Evolutionary conservation across 257 asterid genomes (phyloP).

Genomic region (Eustoma russellianum): DNA sequence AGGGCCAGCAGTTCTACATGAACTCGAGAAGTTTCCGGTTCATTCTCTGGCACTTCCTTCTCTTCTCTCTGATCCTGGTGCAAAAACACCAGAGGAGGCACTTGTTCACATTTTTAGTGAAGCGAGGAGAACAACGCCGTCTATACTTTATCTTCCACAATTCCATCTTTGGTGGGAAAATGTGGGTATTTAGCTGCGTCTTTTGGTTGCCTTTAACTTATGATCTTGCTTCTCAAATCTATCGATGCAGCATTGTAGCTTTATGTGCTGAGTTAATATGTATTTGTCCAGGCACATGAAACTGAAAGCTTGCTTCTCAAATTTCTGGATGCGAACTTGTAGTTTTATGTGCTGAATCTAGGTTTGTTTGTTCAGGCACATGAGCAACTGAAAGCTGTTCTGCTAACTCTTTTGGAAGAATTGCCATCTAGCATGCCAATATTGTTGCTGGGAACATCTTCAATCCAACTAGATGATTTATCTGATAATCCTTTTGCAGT

Average conservation of each 20-base stretch:
- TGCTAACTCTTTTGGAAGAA: slow-evolving; percentile 77
- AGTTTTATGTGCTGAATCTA: too few species aligned
- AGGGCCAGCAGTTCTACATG: slow-evolving; percentile 95
- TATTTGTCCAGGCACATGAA: slow-evolving; percentile 70
- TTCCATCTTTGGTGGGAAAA: slow-evolving; percentile 99
- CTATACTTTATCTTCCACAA: slow-evolving; percentile 84
- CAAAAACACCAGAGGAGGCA: slow-evolving; percentile 99
- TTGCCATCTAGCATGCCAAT: slow-evolving; percentile 87
- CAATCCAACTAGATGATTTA: slow-evolving; percentile 52
- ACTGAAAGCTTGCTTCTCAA: too few species aligned
- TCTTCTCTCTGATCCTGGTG: slow-evolving; percentile 98
- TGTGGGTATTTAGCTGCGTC: slow-evolving; percentile 36
- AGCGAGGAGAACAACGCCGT: slow-evolving; percentile 94
- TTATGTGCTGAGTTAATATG: not conserved
- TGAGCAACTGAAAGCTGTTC: too few species aligned
- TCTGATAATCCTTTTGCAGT: slow-evolving; percentile 53
- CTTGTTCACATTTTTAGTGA: slow-evolving; percentile 93
- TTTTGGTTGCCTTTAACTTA: not conserved
- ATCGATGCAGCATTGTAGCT: not conserved
- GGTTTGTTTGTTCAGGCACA: too few species aligned
- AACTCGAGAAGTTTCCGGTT: slow-evolving; percentile 93
- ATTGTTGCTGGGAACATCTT: slow-evolving; percentile 73
- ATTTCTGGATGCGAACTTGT: too few species aligned
- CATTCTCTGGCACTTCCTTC: slow-evolving; percentile 96
- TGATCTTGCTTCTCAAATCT: not conserved